Percentiles rank a stretch among this genome's conserved stretches.
Conservation (phyloP, 495 filamentous ascomycete species). For the Polyplosphaeria fusca region DNA sequence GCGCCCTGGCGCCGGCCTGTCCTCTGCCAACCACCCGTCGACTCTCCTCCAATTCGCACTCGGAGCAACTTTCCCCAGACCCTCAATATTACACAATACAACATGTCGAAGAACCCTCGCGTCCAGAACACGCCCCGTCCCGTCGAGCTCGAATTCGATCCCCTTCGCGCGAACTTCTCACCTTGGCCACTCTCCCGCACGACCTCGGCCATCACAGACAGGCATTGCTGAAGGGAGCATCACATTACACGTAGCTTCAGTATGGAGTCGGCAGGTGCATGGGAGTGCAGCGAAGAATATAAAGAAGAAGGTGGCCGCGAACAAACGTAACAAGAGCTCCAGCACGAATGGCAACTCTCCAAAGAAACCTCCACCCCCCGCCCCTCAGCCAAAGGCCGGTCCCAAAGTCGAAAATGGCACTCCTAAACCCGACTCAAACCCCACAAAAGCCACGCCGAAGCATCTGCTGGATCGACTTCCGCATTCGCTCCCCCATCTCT, state of each 20-base stretch:
- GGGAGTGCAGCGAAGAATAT: neutral
- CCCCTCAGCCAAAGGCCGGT: conserved; percentile 3
- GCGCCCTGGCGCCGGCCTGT: conserved; percentile 24
- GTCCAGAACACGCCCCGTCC: neutral
- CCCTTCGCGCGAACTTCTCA: neutral
- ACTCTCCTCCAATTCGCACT: neutral
- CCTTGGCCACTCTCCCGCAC: neutral
- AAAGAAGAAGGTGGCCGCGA: conserved; percentile 1
- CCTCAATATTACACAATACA: neutral
- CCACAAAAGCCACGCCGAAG: conserved; percentile 28
- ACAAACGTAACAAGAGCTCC: conserved; percentile 48
- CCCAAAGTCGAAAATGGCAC: conserved; percentile 8
- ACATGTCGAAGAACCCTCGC: neutral
- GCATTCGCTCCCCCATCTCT: conserved; percentile 61
- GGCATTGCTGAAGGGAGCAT: conserved; percentile 2
- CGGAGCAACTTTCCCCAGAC: neutral
- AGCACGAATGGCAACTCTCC: conserved; percentile 37
- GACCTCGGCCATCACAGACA: neutral
- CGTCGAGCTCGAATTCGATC: neutral
- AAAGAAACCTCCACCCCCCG: conserved; percentile 15
- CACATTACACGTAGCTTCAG: conserved; percentile 13
- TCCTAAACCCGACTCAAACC: conserved; percentile 16
- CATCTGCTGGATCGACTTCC: conserved; percentile 63
- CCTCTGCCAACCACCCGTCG: neutral
- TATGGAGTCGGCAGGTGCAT: conserved; percentile 16